Evolutionary conservation across 306 rosid species (phyloP), one percentile per base, ranked within the genome.

Genomic region (Trifolium fragiferum): DNA sequence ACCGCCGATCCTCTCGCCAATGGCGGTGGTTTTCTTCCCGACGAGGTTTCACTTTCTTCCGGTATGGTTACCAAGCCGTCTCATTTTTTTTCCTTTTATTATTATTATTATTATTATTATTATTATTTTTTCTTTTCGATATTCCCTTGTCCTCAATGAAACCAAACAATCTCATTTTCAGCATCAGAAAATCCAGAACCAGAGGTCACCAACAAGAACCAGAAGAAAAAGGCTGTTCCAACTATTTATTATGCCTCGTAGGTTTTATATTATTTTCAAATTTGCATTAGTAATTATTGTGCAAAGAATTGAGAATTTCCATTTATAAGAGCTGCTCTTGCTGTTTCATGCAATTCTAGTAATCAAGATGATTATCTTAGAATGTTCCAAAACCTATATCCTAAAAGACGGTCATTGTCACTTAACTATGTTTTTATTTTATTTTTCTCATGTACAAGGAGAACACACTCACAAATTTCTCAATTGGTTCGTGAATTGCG

Each of bases 401-500:
- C 25, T 69, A 49, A 70, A 35, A 63, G 37, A 41, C 25, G 66
- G 11, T 18, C 62, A 55, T 60, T 8, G 40, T 32, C 54, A n/a
- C 46, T 74, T 33, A 78, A 74, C 70, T 72, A 16, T 44, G 12
- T 44, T 27, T 18, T 57, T 40, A 4, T 63, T 37, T 30, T 7
- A 63, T 43, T 30, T 13, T 75, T 75, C 51, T 81, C 4, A 73
- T 82, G 49, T 76, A 72, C 58, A 76, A 93, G 98, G 97, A 91
- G 98, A 87, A 93, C 98, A 2, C 98, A 93, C 83, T 87, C 98
- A 44, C 98, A 93, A 79, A 88, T 93, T 76, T 81, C 97, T 80
- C 98, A 91, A 83, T 92, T 93, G 61, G 49, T 93, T 58, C 90
- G 92, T 5, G 98, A 93, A 84, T 80, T 89, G 77, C 82, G 87